A percentile compares a stretch with the other conserved stretches of the same genome.
Evolutionary conservation across 495 filamentous ascomycete species (phyloP).

Genomic region (Xylaria longipes): DNA sequence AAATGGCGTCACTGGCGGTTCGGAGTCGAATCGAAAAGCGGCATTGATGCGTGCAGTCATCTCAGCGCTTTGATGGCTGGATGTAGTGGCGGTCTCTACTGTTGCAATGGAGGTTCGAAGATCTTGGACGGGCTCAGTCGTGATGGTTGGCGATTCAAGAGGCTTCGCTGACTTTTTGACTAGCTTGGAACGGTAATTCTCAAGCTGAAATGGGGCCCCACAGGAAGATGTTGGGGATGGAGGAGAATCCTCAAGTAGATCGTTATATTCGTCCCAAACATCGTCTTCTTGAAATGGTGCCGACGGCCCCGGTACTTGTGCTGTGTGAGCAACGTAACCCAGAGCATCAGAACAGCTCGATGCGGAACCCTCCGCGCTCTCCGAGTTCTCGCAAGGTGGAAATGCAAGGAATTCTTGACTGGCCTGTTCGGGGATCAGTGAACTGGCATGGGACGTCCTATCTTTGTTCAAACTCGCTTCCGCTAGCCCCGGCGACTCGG

Average conservation of each 20-base stretch:
- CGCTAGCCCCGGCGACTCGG: conserved; percentile 33
- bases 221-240: conserved; percentile 60
- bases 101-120: conserved; percentile 43
- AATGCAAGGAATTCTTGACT: conserved; percentile 71
- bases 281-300: conserved; percentile 78
- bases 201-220: conserved; percentile 53
- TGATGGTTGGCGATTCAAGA: conserved; percentile 50
- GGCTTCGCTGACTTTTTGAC: conserved; percentile 39
- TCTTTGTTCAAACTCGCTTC: conserved; percentile 33
- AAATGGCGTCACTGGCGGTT: conserved; percentile 54
- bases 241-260: conserved; percentile 75
- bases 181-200: conserved; percentile 44
- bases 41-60: conserved; percentile 55
- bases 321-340: conserved; percentile 56
- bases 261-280: conserved; percentile 94
- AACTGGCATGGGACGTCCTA: conserved; percentile 29
- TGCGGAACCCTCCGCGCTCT: conserved; percentile 64
- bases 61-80: conserved; percentile 53
- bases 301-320: conserved; percentile 63
- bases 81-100: conserved; percentile 39
- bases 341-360: conserved; percentile 63
- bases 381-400: conserved; percentile 72
- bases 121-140: conserved; percentile 35
- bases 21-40: conserved; percentile 44
- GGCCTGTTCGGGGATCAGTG: conserved; percentile 28